phyloP scores from a whole-genome alignment of 2,329 filamentous ascomycete genomes.

The Hypoxylon sp. region DNA sequence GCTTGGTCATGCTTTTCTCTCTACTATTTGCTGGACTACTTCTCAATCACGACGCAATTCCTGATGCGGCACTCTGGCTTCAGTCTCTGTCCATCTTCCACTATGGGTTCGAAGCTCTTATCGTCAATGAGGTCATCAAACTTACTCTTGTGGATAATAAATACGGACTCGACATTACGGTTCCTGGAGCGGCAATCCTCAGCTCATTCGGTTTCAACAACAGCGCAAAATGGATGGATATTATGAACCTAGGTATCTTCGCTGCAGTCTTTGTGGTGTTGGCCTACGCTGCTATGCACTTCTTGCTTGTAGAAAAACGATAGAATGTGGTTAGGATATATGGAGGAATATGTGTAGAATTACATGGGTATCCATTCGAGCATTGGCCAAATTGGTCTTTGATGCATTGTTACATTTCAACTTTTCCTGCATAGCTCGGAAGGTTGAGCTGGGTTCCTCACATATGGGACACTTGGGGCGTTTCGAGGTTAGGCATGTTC shows the following conservation, averaged over 20 bases:
- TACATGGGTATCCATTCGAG: slow-evolving; percentile 26
- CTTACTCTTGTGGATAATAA: slow-evolving; percentile 93
- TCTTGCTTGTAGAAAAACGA: slow-evolving; percentile 90
- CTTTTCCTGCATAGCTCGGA: slow-evolving; percentile 42
- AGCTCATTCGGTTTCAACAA: slow-evolving; percentile 97
- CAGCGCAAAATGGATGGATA: slow-evolving; percentile 86
- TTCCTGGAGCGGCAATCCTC: slow-evolving; percentile 93
- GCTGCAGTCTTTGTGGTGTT: slow-evolving; percentile 86
- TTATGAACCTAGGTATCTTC: slow-evolving; percentile 85
- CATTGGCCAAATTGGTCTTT: slow-evolving; percentile 29
- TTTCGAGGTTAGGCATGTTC: slow-evolving; percentile 37
- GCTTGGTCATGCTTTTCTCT: slow-evolving; percentile 97
- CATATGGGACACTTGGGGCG: slow-evolving; percentile 43
- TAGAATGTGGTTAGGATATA: slow-evolving; percentile 59
- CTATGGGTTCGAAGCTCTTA: slow-evolving; percentile 95
- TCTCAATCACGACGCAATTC: slow-evolving; percentile 95
- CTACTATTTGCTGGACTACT: slow-evolving; percentile 94
- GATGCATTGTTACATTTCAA: slow-evolving; percentile 32
- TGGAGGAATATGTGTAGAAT: slow-evolving; percentile 37
- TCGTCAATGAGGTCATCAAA: slow-evolving; percentile 96
- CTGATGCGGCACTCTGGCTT: slow-evolving; percentile 86
- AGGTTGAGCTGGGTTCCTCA: slow-evolving; percentile 38
- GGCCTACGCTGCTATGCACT: slow-evolving; percentile 93
- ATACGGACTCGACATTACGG: slow-evolving; percentile 95
- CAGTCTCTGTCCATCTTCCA: slow-evolving; percentile 98